Evolutionary conservation across 2,329 filamentous ascomycete species (phyloP).

Genomic region (Phialophora tarda): DNA sequence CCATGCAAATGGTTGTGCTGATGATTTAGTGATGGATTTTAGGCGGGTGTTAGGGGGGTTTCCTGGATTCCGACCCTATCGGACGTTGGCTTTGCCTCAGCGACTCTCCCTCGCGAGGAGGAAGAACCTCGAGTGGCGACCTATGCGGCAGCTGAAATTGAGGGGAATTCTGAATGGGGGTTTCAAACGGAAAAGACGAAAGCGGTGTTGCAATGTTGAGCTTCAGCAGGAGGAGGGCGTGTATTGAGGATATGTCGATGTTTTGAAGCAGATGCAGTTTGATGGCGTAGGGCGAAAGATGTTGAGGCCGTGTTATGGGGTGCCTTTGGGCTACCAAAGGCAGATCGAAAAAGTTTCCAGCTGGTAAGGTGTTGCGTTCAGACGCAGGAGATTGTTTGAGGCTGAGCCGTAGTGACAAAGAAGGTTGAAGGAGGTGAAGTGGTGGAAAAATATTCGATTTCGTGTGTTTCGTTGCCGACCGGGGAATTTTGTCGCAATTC

Average conservation of each 20-base stretch:
- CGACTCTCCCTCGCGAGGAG: constrained; percentile 99
- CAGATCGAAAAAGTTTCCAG: constrained; percentile 17
- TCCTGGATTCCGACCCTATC: constrained; percentile 89
- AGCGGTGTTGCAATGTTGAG: constrained; percentile 32
- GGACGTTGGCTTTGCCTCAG: constrained; percentile 87
- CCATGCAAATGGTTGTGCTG: constrained; percentile 54
- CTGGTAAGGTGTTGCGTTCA: constrained; percentile 10
- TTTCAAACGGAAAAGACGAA: constrained; percentile 35
- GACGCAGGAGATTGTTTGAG: background rate
- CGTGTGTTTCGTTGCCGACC: constrained; percentile 26
- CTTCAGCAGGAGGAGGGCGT: constrained; percentile 52
- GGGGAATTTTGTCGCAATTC: constrained; percentile 25
- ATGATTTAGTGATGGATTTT: constrained; percentile 38
- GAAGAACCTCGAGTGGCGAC: constrained; percentile 97
- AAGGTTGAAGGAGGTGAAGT: constrained; percentile 16
- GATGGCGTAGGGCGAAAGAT: constrained; percentile 42
- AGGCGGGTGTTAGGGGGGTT: constrained; percentile 81
- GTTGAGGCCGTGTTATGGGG: constrained; percentile 38
- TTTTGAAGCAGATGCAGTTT: constrained; percentile 53
- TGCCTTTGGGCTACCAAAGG: constrained; percentile 40
- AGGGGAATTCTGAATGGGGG: constrained; percentile 57
- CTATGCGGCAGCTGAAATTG: constrained; percentile 99
- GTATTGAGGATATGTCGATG: constrained; percentile 55
- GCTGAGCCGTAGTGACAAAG: constrained; percentile 12
- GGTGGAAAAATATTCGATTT: constrained; percentile 18